phyloP scores from a whole-genome alignment of 257 asterid species.

The Paulownia fortunei region DNA sequence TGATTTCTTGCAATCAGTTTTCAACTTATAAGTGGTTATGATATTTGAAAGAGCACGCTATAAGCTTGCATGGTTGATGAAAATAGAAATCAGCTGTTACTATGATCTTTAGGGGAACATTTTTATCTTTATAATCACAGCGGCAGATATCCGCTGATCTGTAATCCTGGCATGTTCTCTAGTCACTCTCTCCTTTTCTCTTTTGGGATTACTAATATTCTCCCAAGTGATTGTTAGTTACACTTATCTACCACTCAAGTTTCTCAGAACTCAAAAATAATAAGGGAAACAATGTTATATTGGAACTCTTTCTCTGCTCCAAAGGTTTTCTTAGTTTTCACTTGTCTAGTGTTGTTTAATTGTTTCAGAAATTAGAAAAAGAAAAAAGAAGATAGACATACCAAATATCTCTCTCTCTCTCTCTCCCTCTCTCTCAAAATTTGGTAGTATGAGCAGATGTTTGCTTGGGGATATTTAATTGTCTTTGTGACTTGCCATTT shows the following conservation, averaged over 20 bases:
- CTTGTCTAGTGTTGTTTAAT: not conserved
- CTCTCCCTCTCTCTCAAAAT: not conserved
- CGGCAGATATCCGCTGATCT: not conserved
- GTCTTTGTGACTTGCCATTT: not conserved
- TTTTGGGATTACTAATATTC: not conserved
- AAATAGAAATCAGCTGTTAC: not conserved
- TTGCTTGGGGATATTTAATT: not conserved
- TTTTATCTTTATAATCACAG: not conserved
- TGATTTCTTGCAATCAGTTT: slow-evolving; percentile 8
- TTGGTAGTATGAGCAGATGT: not conserved
- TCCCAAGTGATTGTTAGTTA: not conserved
- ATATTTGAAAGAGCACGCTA: not conserved
- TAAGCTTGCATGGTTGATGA: not conserved
- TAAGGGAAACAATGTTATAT: not conserved
- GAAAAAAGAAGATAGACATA: not conserved
- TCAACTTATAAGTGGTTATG: not conserved
- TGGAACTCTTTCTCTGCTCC: slow-evolving; percentile 11
- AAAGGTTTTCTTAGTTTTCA: not conserved
- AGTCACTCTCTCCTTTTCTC: not conserved
- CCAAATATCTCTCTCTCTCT: not conserved
- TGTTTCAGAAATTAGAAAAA: not conserved
- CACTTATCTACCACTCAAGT: not conserved
- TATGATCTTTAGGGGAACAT: slow-evolving; percentile 13
- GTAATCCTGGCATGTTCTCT: not conserved
- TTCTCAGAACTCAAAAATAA: not conserved